Conservation (phyloP, 148 eudicot genomes). For the Diospyros lotus region DNA sequence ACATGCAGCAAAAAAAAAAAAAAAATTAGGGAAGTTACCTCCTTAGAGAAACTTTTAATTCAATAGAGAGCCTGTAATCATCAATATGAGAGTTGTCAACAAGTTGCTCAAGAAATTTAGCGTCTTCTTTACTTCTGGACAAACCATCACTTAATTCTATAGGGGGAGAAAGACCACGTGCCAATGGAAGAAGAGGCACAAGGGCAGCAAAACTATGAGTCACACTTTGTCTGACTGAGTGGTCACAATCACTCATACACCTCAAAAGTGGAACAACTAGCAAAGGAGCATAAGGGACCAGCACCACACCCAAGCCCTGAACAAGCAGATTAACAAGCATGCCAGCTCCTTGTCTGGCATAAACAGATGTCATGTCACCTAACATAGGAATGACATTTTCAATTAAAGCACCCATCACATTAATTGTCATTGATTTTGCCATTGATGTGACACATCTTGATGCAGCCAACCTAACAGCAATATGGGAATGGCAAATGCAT, state of each 20-base stretch:
- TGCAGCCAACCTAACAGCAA: constrained; percentile 94
- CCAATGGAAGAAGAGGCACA: constrained; percentile 97
- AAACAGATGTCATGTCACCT: constrained; percentile 72
- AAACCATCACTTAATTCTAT: constrained; percentile 61
- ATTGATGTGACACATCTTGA: constrained; percentile 90
- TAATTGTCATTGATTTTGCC: constrained; percentile 80
- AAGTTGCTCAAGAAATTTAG: constrained; percentile 87
- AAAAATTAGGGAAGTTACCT: constrained; percentile 26
- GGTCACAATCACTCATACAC: constrained; percentile 98
- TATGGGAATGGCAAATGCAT: constrained; percentile 86
- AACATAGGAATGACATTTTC: constrained; percentile 91
- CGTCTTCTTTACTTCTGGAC: constrained; percentile 78
- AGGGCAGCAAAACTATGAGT: constrained; percentile 97
- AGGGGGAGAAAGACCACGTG: constrained; percentile 83
- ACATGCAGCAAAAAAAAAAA: not conserved
- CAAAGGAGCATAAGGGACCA: constrained; percentile 88
- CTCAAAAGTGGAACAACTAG: constrained; percentile 95
- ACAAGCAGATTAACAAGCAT: constrained; percentile 93
- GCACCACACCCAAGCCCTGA: constrained; percentile 82
- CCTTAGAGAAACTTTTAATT: constrained; percentile 76
- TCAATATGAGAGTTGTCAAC: constrained; percentile 96
- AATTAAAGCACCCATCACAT: constrained; percentile 78
- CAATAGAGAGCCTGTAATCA: constrained; percentile 78
- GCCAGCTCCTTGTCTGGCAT: constrained; percentile 98
- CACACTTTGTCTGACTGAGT: constrained; percentile 92